Conservation (phyloP, 2,329 filamentous ascomycete genomes). For the Epichloe sp. region DNA sequence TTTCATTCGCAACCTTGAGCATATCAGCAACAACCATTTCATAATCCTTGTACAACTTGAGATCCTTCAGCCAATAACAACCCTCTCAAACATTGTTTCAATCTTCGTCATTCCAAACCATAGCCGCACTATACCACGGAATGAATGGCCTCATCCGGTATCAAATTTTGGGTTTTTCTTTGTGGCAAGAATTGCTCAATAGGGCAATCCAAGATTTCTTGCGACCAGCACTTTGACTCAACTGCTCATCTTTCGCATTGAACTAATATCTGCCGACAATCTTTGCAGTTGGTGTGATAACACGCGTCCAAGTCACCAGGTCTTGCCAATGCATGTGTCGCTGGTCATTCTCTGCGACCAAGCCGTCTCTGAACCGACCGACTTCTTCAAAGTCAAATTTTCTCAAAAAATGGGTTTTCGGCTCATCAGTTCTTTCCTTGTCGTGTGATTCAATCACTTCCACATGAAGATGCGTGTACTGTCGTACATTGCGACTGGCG, state of each 20-base stretch:
- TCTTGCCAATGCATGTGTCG: slow-evolving; percentile 17
- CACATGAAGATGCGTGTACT: slow-evolving; percentile 19
- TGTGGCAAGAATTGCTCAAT: background rate
- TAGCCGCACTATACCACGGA: background rate
- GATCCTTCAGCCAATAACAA: background rate
- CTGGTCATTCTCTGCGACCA: slow-evolving; percentile 8
- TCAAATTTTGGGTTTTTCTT: background rate
- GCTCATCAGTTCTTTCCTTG: slow-evolving; percentile 4
- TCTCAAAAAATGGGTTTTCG: slow-evolving; percentile 13
- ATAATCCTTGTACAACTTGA: background rate
- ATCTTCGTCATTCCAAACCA: background rate
- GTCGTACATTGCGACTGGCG: slow-evolving; percentile 16
- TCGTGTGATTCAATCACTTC: slow-evolving; percentile 13
- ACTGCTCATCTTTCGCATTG: background rate
- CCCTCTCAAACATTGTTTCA: background rate
- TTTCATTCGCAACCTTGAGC: background rate
- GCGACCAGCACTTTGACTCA: background rate
- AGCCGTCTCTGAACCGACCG: slow-evolving; percentile 12
- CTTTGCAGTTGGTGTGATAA: slow-evolving; percentile 5
- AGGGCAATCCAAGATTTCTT: background rate
- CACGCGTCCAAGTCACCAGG: slow-evolving; percentile 17
- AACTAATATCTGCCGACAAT: background rate
- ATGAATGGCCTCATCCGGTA: background rate
- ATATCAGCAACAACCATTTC: background rate
- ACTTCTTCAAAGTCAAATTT: slow-evolving; percentile 19